Percentiles rank a stretch among this genome's conserved stretches.
Evolutionary conservation across 768 basidiomycete species (phyloP).

Genomic region (Tricholoma saponaceum): DNA sequence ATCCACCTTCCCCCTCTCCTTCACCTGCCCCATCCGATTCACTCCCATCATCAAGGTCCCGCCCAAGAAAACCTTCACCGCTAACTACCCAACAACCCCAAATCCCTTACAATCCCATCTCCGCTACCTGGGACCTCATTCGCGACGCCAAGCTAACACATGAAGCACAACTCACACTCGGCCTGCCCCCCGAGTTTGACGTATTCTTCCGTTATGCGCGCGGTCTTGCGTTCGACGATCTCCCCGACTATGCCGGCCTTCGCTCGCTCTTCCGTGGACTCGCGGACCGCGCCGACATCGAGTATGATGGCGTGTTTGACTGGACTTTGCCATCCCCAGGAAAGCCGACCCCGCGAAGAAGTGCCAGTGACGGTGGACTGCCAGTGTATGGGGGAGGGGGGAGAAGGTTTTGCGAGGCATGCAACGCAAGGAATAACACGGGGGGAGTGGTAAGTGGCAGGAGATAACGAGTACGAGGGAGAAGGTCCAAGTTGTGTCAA

Average conservation of each 20-base stretch:
- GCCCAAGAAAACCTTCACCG: constrained; percentile 3
- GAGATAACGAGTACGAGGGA: constrained; percentile 10
- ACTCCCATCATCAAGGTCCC: constrained; percentile 5
- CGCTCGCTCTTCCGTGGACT: constrained; percentile 66
- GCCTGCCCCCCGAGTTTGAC: constrained; percentile 78
- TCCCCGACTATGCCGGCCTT: constrained; percentile 85
- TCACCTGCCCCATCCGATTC: constrained; percentile 17
- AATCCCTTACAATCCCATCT: constrained; percentile 47
- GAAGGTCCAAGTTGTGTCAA: neutral
- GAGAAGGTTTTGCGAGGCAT: constrained; percentile 36
- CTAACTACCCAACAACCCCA: constrained; percentile 1
- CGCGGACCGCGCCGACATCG: constrained; percentile 48
- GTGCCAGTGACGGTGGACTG: constrained; percentile 14
- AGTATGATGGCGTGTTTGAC: constrained; percentile 48
- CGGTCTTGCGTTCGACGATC: constrained; percentile 80
- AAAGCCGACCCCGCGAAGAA: constrained; percentile 12
- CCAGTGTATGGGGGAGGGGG: constrained; percentile 8
- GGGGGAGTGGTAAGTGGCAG: constrained; percentile 10
- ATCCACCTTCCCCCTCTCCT: constrained; percentile 26
- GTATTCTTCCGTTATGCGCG: constrained; percentile 79
- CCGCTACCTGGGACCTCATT: constrained; percentile 74
- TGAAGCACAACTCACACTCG: constrained; percentile 65
- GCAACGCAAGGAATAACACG: constrained; percentile 27
- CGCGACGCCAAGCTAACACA: constrained; percentile 67
- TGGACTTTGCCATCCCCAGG: constrained; percentile 30